A percentile compares a stretch with the other conserved stretches of the same genome.
Conservation (phyloP, 805 yeast species). For the Monosporozyma servazzii region DNA sequence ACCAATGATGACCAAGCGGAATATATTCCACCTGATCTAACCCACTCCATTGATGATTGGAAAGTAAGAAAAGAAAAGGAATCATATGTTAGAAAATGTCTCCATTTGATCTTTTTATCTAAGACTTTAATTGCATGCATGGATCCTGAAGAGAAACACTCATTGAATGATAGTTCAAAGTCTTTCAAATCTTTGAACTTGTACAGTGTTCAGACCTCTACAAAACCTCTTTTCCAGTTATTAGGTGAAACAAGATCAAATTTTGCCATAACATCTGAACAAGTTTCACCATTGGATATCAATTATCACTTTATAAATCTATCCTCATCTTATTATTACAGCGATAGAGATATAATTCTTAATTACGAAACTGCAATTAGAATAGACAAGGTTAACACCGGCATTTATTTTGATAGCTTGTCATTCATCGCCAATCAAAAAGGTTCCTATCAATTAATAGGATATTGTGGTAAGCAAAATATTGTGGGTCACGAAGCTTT, state of each 20-base stretch:
- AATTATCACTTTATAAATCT: constrained; percentile 36
- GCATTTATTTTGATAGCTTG: constrained; percentile 52
- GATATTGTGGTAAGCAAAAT: constrained; percentile 43
- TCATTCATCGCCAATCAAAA: constrained; percentile 41
- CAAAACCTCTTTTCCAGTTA: constrained; percentile 24
- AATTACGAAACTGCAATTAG: constrained; percentile 36
- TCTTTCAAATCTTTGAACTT: constrained; percentile 22
- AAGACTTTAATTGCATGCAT: constrained; percentile 22
- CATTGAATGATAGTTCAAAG: constrained; percentile 13
- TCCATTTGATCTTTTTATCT: constrained; percentile 44
- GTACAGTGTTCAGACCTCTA: constrained; percentile 18
- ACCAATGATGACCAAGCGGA: constrained; percentile 16
- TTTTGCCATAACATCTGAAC: background rate
- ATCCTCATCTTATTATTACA: constrained; percentile 41
- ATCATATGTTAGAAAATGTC: constrained; percentile 42
- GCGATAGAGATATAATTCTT: constrained; percentile 39
- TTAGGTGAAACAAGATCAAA: constrained; percentile 20
- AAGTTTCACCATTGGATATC: constrained; percentile 12
- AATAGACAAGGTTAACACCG: constrained; percentile 38
- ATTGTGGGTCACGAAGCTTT: constrained; percentile 43
- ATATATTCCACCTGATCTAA: constrained; percentile 42
- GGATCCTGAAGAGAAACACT: constrained; percentile 4
- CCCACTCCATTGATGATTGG: constrained; percentile 25
- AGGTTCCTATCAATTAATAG: constrained; percentile 39
- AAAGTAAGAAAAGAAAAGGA: constrained; percentile 34